A percentile compares a stretch with the other conserved stretches of the same genome.
phyloP scores from a whole-genome alignment of 345 rosid genomes.

The Acer negundo region DNA sequence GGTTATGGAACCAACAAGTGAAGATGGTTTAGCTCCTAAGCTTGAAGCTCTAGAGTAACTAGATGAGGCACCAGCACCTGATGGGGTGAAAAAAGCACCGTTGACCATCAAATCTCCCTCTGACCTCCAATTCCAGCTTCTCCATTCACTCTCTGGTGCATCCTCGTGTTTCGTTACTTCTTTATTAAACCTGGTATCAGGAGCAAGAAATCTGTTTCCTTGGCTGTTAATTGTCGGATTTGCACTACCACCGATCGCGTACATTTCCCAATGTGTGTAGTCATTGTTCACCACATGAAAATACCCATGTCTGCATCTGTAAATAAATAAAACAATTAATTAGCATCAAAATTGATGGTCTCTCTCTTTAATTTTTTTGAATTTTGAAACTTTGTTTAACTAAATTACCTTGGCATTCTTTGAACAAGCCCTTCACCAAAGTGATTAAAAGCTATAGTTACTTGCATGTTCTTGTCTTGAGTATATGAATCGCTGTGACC shows the following conservation, averaged over 20 bases:
- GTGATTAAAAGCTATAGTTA: slow-evolving; percentile 85
- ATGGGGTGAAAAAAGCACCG: slow-evolving; percentile 69
- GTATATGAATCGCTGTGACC: slow-evolving; percentile 73
- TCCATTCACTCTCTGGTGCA: slow-evolving; percentile 71
- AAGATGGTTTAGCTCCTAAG: slow-evolving; percentile 75
- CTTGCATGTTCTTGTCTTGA: slow-evolving; percentile 81
- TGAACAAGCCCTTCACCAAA: slow-evolving; percentile 90
- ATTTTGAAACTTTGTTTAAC: neutral
- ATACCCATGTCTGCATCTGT: slow-evolving; percentile 80
- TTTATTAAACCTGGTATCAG: slow-evolving; percentile 54
- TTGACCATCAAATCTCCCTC: slow-evolving; percentile 71
- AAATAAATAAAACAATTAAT: neutral
- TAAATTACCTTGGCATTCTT: slow-evolving; percentile 74
- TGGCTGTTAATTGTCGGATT: slow-evolving; percentile 83
- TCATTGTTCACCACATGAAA: slow-evolving; percentile 95
- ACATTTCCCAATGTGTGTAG: slow-evolving; percentile 92
- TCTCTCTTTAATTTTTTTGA: neutral
- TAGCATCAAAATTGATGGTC: neutral
- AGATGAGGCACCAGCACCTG: slow-evolving; percentile 69
- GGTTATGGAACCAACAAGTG: slow-evolving; percentile 62
- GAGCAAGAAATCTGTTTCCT: slow-evolving; percentile 76
- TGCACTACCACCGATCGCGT: slow-evolving; percentile 89
- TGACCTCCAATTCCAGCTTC: slow-evolving; percentile 77
- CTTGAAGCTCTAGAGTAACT: slow-evolving; percentile 82
- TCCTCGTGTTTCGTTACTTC: slow-evolving; percentile 88